Percentiles rank a stretch among this genome's conserved stretches.
phyloP scores from a whole-genome alignment of 768 basidiomycete species.

The Ramaria sp. region DNA sequence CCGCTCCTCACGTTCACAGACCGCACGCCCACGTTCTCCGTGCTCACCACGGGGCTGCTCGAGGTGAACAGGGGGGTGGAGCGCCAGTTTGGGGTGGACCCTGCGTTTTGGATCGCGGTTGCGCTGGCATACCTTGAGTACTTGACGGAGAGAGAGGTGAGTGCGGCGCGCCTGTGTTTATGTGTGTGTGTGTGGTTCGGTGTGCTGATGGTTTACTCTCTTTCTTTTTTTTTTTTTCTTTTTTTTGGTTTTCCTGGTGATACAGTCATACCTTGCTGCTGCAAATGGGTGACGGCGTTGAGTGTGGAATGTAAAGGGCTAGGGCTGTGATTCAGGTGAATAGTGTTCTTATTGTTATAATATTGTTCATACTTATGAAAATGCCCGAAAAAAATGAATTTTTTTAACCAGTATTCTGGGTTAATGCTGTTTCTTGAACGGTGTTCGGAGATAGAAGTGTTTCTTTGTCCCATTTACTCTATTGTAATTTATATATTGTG shows the following conservation, averaged over 20 bases:
- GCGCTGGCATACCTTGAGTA: constrained; percentile 70
- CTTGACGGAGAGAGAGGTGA: constrained; percentile 65
- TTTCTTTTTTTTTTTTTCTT: background rate
- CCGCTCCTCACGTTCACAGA: constrained; percentile 62
- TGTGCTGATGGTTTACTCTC: background rate
- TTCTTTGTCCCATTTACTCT: no score
- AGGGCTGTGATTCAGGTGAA: no score
- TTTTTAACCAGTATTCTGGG: no score
- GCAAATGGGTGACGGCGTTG: constrained; percentile 1
- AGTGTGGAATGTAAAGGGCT: no score
- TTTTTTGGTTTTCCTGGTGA: no score
- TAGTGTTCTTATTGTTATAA: background rate
- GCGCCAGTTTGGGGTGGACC: constrained; percentile 52
- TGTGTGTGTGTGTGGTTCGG: no score
- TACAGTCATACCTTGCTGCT: constrained; percentile 8
- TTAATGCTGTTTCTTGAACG: no score
- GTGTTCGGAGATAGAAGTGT: no score
- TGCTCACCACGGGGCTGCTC: constrained; percentile 49
- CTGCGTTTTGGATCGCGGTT: constrained; percentile 68
- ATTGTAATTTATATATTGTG: no score
- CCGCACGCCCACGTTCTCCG: constrained; percentile 53
- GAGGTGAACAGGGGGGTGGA: constrained; percentile 52
- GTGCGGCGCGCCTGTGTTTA: no score
- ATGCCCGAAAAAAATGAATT: no score
- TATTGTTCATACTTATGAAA: no score